Percentiles rank a stretch among this genome's conserved stretches.
These are phyloP conservation scores for Kazachstania psychrophila DNA, from an alignment of 805 yeast genomes.

Conservation along the genomic window DNA sequence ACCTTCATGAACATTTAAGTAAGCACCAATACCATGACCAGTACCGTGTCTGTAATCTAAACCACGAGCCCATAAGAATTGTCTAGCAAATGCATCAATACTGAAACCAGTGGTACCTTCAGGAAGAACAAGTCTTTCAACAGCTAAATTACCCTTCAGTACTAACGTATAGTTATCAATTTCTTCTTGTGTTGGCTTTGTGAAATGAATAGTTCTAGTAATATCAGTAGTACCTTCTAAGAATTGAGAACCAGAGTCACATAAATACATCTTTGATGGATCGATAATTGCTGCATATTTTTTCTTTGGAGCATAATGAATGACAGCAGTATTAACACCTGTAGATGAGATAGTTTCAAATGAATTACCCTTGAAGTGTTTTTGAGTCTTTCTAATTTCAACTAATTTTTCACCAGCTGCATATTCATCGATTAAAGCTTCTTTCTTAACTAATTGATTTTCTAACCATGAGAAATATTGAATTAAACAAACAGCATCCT, in stretches of 20 bases:
- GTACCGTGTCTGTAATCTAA: slow-evolving; percentile 89
- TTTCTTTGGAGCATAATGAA: slow-evolving; percentile 64
- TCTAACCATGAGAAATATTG: slow-evolving; percentile 81
- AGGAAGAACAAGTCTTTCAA: slow-evolving; percentile 74
- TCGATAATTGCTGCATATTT: slow-evolving; percentile 53
- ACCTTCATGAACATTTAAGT: slow-evolving; percentile 86
- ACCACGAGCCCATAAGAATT: slow-evolving; percentile 72
- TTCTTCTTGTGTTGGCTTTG: slow-evolving; percentile 47
- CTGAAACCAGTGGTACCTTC: slow-evolving; percentile 64
- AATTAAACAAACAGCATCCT: slow-evolving; percentile 72
- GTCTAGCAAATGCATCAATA: slow-evolving; percentile 77
- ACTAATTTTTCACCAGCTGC: slow-evolving; percentile 54
- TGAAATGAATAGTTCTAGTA: slow-evolving; percentile 75
- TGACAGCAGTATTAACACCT: slow-evolving; percentile 66
- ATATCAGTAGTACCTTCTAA: slow-evolving; percentile 94
- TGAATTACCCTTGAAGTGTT: slow-evolving; percentile 56
- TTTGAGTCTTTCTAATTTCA: slow-evolving; percentile 43
- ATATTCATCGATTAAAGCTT: slow-evolving; percentile 48
- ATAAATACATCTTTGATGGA: slow-evolving; percentile 56
- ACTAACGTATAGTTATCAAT: slow-evolving; percentile 70
- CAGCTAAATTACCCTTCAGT: slow-evolving; percentile 81
- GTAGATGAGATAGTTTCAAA: slow-evolving; percentile 71
- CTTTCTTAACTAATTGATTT: slow-evolving; percentile 37
- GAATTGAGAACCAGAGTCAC: slow-evolving; percentile 90
- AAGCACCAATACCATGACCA: slow-evolving; percentile 95